Percentiles rank a stretch among this genome's conserved stretches.
Conservation (phyloP, 225 moss, liverwort and hornwort species). For the Climacium dendroides region DNA sequence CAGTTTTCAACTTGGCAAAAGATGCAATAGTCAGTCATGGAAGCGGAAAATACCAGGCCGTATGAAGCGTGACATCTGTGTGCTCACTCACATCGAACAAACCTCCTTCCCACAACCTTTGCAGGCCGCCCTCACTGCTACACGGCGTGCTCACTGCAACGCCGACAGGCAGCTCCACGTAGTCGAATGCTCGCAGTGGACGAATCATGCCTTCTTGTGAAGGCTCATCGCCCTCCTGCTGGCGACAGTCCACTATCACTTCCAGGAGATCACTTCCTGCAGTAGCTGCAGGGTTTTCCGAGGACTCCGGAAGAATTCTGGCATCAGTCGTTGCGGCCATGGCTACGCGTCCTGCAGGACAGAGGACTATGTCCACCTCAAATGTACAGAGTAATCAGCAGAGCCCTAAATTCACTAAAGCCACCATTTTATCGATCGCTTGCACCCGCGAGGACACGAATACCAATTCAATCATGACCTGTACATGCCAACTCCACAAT, state of each 20-base stretch:
- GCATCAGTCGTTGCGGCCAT: constrained; percentile 12
- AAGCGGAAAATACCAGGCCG: constrained; percentile 28
- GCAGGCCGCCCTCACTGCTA: constrained; percentile 21
- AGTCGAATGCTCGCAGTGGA: constrained; percentile 25
- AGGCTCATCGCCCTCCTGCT: background rate
- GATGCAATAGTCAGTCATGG: background rate
- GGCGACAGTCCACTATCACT: constrained; percentile 10
- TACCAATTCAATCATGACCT: background rate
- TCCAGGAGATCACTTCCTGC: background rate
- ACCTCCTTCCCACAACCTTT: constrained; percentile 51
- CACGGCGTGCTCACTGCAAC: constrained; percentile 12
- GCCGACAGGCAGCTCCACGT: constrained; percentile 28
- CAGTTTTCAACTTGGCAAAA: background rate
- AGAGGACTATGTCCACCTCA: background rate
- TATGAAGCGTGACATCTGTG: constrained; percentile 40
- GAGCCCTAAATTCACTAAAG: background rate
- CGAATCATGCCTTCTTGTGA: background rate
- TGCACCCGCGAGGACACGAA: background rate
- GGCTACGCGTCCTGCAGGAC: background rate
- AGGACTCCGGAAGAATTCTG: background rate
- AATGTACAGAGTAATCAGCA: background rate
- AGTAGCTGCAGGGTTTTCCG: background rate
- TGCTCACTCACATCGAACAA: constrained; percentile 43
- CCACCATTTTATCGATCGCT: background rate
- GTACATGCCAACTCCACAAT: background rate